phyloP scores from a whole-genome alignment of 345 rosid genomes.

The Syzygium grande region DNA sequence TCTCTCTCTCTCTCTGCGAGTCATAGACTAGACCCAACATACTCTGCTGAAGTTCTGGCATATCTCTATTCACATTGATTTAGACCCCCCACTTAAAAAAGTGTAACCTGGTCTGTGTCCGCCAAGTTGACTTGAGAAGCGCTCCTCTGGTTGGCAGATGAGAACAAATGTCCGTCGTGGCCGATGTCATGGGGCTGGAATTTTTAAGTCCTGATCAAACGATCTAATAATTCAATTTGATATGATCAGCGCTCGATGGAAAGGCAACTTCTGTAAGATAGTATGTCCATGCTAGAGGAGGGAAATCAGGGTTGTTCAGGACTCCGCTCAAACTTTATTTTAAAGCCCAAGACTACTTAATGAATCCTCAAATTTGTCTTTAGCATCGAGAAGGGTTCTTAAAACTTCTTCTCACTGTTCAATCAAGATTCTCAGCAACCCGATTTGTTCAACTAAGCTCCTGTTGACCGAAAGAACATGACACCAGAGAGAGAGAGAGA shows the following conservation, averaged over 20 bases:
- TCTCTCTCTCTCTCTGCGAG: neutral
- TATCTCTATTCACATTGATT: neutral
- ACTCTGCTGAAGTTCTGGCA: neutral
- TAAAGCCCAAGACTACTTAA: neutral
- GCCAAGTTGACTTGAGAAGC: neutral
- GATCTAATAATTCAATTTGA: neutral
- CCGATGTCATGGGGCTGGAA: neutral
- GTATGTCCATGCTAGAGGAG: neutral
- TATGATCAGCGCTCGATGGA: neutral
- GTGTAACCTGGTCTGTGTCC: neutral
- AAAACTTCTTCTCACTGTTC: neutral
- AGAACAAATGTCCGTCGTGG: neutral
- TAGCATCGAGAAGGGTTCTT: neutral
- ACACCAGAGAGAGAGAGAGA: neutral
- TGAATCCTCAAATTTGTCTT: neutral
- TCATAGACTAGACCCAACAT: neutral
- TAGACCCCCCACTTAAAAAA: neutral
- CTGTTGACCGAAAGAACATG: neutral
- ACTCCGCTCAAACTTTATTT: neutral
- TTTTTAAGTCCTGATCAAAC: neutral
- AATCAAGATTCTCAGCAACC: neutral
- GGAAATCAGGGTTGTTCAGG: neutral
- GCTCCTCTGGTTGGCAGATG: neutral
- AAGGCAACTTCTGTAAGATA: neutral
- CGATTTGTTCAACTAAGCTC: neutral